Conservation (phyloP, 192 early-diverging fungal genomes). For the Coemansia sp. region DNA sequence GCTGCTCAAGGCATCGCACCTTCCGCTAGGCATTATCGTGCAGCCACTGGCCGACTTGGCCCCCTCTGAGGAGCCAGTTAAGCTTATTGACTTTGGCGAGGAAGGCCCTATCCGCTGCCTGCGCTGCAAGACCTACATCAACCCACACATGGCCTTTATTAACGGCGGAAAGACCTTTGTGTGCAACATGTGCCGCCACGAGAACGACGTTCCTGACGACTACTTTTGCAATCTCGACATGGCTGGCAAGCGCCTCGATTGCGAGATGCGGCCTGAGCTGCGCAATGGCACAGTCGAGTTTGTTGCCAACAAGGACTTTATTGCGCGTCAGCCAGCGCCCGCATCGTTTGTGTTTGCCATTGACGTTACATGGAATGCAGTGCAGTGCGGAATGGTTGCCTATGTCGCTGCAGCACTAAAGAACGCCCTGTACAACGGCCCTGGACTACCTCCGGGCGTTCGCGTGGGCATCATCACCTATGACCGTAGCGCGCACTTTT, state of each 20-base stretch:
- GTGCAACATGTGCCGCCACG: slow-evolving; percentile 91
- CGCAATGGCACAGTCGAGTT: slow-evolving; percentile 89
- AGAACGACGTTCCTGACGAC: slow-evolving; percentile 80
- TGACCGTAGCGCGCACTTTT: slow-evolving; percentile 91
- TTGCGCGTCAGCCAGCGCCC: slow-evolving; percentile 63
- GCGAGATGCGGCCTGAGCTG: slow-evolving; percentile 84
- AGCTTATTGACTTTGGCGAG: slow-evolving; percentile 80
- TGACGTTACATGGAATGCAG: slow-evolving; percentile 87
- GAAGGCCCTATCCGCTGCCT: slow-evolving; percentile 85
- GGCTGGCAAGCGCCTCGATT: slow-evolving; percentile 82
- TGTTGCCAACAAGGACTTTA: slow-evolving; percentile 72
- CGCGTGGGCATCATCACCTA: slow-evolving; percentile 88
- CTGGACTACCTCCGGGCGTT: slow-evolving; percentile 56
- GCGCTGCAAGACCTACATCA: slow-evolving; percentile 93
- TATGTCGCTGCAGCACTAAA: slow-evolving; percentile 66
- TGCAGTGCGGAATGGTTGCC: slow-evolving; percentile 81
- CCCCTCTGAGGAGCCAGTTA: slow-evolving; percentile 75
- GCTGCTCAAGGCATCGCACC: slow-evolving; percentile 68
- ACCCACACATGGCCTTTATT: slow-evolving; percentile 83
- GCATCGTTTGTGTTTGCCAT: slow-evolving; percentile 87
- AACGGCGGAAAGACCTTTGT: slow-evolving; percentile 90
- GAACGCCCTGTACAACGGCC: slow-evolving; percentile 64
- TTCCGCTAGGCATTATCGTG: slow-evolving; percentile 85
- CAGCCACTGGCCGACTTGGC: slow-evolving; percentile 89
- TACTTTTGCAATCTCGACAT: slow-evolving; percentile 96